Percentiles rank a stretch among this genome's conserved stretches.
phyloP scores from a whole-genome alignment of 129 eudicot species.

The Helichrysum umbraculigerum region DNA sequence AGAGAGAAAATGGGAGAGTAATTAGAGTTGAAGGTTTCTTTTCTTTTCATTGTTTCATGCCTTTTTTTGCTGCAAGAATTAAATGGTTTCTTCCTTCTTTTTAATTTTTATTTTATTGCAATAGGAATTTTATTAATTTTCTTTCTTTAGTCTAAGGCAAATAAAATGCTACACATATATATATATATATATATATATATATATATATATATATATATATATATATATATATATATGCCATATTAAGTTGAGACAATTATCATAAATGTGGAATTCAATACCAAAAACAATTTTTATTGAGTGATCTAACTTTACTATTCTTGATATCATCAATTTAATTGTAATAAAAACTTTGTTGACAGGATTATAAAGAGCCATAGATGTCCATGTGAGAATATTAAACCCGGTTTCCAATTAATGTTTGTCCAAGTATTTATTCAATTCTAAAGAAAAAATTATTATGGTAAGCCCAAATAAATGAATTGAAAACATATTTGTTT shows the following conservation, averaged over 20 bases:
- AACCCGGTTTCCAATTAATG: too few relatives aligned
- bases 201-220: too few relatives aligned
- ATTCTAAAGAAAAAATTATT: too few relatives aligned
- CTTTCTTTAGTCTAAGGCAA: neutral
- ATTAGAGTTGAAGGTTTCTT: conserved; percentile 33
- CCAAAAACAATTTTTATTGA: neutral
- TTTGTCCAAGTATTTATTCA: too few relatives aligned
- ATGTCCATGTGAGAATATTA: neutral
- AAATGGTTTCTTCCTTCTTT: conserved; percentile 11
- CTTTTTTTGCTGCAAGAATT: conserved; percentile 25
- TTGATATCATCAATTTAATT: too few relatives aligned
- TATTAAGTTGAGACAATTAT: too few relatives aligned
- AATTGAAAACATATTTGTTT: too few relatives aligned
- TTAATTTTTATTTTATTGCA: neutral
- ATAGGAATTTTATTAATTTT: neutral
- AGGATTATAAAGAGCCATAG: neutral
- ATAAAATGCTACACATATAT: neutral
- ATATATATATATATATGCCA: too few relatives aligned
- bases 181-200: too few relatives aligned
- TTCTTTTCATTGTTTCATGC: conserved; percentile 26
- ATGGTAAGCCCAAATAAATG: too few relatives aligned
- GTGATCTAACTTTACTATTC: neutral
- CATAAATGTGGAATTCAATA: neutral
- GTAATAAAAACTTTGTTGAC: neutral
- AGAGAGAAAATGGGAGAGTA: conserved; percentile 40